These are phyloP conservation scores for Aphanoascus verrucosus DNA, from an alignment of 2,329 filamentous ascomycete species.

Conservation along the genomic window DNA sequence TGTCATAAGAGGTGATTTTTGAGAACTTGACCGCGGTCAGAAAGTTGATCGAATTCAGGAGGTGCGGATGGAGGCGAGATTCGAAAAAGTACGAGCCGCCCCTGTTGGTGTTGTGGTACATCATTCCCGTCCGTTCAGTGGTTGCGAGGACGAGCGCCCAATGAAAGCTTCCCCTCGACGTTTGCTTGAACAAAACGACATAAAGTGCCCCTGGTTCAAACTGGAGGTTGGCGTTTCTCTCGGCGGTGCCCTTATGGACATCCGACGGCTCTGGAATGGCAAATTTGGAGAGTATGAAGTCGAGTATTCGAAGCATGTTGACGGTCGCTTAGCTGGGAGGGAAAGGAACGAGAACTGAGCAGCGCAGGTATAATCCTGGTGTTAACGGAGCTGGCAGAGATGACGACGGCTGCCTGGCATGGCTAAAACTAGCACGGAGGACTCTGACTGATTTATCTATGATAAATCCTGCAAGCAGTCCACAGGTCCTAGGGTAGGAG, in stretches of 20 bases:
- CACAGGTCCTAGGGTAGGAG: too few species aligned
- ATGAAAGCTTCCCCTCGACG: background rate
- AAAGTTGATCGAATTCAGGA: slow-evolving; percentile 9
- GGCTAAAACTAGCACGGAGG: too few species aligned
- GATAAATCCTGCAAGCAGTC: too few species aligned
- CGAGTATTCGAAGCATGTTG: too few species aligned
- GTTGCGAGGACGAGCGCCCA: slow-evolving; percentile 11
- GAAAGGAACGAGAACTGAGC: too few species aligned
- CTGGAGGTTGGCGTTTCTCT: slow-evolving; percentile 13
- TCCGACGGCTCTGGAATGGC: slow-evolving; percentile 3
- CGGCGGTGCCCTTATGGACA: background rate
- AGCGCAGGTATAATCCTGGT: too few species aligned
- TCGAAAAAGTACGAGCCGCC: slow-evolving; percentile 1
- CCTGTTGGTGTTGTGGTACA: slow-evolving; percentile 12
- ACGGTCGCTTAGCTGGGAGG: background rate
- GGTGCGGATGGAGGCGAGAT: background rate
- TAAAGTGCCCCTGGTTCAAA: slow-evolving; percentile 8
- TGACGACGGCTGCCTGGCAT: too few species aligned
- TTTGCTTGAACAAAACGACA: slow-evolving; percentile 2
- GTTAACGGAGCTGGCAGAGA: too few species aligned
- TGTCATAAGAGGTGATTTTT: slow-evolving; percentile 1
- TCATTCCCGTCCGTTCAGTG: slow-evolving; percentile 8
- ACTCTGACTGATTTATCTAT: too few species aligned
- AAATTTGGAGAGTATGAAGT: too few species aligned
- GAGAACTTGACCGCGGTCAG: slow-evolving; percentile 6